A percentile compares a stretch with the other conserved stretches of the same genome.
Conservation (phyloP, 78 protist species). For the Paratrimastix pyriformis region DNA sequence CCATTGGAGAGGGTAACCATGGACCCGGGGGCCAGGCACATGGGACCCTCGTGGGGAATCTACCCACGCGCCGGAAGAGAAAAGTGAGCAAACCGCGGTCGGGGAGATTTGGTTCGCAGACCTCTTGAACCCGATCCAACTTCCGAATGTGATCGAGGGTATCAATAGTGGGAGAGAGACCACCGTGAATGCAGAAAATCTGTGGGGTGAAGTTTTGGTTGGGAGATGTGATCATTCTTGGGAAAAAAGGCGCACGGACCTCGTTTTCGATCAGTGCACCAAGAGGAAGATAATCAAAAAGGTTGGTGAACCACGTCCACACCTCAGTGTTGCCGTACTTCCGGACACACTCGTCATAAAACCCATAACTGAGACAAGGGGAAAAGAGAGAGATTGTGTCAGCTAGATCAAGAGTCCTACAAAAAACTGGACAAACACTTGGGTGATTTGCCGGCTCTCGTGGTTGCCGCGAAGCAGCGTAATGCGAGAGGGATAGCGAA, state of each 20-base stretch:
- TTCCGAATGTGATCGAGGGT: conserved; percentile 63
- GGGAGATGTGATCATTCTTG: not conserved
- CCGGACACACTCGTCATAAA: conserved; percentile 86
- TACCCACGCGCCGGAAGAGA: not conserved
- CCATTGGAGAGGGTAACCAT: not conserved
- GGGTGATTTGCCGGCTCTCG: conserved; percentile 86
- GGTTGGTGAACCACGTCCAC: conserved; percentile 80
- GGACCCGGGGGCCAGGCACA: conserved; percentile 17
- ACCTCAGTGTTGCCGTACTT: conserved; percentile 80
- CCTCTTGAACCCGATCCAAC: conserved; percentile 75
- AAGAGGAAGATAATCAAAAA: conserved; percentile 78
- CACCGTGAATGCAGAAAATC: conserved; percentile 93
- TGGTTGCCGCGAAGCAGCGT: conserved; percentile 88
- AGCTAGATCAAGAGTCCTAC: not conserved
- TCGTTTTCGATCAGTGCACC: conserved; percentile 72
- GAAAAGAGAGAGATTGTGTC: not conserved
- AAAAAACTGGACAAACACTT: conserved; percentile 51
- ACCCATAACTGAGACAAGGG: conserved; percentile 58
- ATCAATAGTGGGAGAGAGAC: conserved; percentile 78
- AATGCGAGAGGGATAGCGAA: conserved; percentile 62
- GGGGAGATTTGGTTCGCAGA: too few species aligned
- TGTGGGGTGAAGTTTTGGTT: not conserved
- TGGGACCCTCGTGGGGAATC: conserved; percentile 71
- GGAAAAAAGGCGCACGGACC: conserved; percentile 25
- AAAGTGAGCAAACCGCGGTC: not conserved